A percentile compares a stretch with the other conserved stretches of the same genome.
Evolutionary conservation across 2,329 filamentous ascomycete genomes (phyloP).

Genomic region (Monosporascus sp.): DNA sequence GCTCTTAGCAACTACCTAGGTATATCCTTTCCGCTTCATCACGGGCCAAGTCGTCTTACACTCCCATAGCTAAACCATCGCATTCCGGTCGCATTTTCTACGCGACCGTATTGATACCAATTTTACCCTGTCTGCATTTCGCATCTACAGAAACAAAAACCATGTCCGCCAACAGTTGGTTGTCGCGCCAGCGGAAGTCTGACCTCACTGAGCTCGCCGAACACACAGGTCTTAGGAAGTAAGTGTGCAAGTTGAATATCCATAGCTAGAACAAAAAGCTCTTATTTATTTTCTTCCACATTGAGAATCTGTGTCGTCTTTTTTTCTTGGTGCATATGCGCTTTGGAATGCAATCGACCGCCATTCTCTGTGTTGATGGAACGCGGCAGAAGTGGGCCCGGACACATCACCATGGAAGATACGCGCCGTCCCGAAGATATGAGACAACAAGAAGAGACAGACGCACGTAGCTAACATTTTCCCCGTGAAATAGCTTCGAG

Average conservation of each 20-base stretch:
- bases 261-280: background rate
- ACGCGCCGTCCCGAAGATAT: constrained; percentile 15
- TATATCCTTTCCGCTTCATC: constrained; percentile 9
- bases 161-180: constrained; percentile 64
- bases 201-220: constrained; percentile 73
- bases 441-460: background rate
- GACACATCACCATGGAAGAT: constrained; percentile 9
- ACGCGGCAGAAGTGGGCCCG: background rate
- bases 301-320: background rate
- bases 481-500: constrained; percentile 51
- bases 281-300: constrained; percentile 1
- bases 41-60: constrained; percentile 15
- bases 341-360: constrained; percentile 10
- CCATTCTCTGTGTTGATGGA: background rate
- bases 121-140: constrained; percentile 7
- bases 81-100: constrained; percentile 26
- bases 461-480: constrained; percentile 17
- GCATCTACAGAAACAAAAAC: constrained; percentile 37
- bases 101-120: constrained; percentile 27
- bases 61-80: constrained; percentile 16
- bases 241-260: constrained; percentile 33
- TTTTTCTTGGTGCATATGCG: too few species aligned
- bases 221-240: constrained; percentile 67
- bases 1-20: background rate
- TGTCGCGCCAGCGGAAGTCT: constrained; percentile 76